Percentiles rank a stretch among this genome's conserved stretches.
Evolutionary conservation across 306 rosid species (phyloP).

Genomic region (Hippophae gyantsensis): DNA sequence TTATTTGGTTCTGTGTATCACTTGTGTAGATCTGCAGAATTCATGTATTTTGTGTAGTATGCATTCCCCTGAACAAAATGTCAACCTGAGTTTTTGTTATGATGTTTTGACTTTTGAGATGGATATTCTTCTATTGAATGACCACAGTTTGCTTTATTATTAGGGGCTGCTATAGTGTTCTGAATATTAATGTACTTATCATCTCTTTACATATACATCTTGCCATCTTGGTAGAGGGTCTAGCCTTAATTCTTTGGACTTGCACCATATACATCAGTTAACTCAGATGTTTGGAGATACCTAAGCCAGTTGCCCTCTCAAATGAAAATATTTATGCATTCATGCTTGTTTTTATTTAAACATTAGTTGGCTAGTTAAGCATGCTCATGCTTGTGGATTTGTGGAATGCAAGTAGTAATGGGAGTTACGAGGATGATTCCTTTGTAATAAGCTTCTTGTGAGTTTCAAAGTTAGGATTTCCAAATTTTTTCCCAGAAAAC

Average conservation of each 20-base stretch:
- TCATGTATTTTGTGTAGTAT: not conserved
- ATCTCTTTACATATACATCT: too few species aligned
- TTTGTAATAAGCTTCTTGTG: not conserved
- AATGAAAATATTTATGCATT: not conserved
- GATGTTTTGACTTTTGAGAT: not conserved
- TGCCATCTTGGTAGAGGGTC: too few species aligned
- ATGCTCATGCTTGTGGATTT: not conserved
- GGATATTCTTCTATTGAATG: too few species aligned
- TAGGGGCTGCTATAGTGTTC: too few species aligned
- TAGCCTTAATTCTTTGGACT: too few species aligned
- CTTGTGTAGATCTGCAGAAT: conserved; percentile 5
- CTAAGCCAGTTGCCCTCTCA: too few species aligned
- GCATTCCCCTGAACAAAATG: not conserved
- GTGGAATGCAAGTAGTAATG: not conserved
- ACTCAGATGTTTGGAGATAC: too few species aligned
- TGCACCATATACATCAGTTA: too few species aligned
- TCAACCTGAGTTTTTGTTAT: not conserved
- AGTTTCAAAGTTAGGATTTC: not conserved
- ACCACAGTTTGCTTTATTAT: not conserved
- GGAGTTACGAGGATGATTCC: not conserved
- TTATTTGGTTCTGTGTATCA: not conserved
- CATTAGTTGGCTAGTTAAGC: not conserved
- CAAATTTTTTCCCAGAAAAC: not conserved
- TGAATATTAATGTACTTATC: too few species aligned
- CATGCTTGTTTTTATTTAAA: not conserved